Evolutionary conservation across 495 filamentous ascomycete genomes (phyloP).

Genomic region (Penicillium soppii): DNA sequence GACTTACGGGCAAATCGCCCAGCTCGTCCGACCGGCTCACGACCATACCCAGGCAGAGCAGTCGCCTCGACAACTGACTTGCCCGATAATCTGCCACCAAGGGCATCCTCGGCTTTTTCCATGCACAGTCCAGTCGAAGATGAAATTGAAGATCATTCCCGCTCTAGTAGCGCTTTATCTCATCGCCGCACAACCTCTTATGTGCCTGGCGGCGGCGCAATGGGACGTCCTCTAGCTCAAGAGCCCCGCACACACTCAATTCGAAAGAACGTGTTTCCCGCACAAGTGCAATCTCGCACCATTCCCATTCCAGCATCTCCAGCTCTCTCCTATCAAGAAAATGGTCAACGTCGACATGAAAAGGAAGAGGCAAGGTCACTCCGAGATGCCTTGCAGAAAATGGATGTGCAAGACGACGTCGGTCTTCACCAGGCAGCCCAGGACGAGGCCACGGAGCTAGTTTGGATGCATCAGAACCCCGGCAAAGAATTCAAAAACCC

Average conservation of each 20-base stretch:
- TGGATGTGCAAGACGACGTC: constrained; percentile 70
- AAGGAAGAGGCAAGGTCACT: constrained; percentile 78
- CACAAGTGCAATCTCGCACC: constrained; percentile 27
- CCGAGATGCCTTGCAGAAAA: constrained; percentile 75
- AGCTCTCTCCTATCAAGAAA: constrained; percentile 72
- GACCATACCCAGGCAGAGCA: constrained; percentile 62
- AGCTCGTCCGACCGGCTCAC: constrained; percentile 72
- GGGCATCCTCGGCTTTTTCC: constrained; percentile 49
- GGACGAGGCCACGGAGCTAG: constrained; percentile 82
- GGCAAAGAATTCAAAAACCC: constrained; percentile 53
- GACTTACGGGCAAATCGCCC: constrained; percentile 78
- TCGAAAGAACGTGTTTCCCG: constrained; percentile 44
- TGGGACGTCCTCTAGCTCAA: constrained; percentile 47
- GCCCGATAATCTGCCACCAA: constrained; percentile 39
- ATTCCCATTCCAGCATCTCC: constrained; percentile 36
- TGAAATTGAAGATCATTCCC: constrained; percentile 30
- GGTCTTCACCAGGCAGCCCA: constrained; percentile 73
- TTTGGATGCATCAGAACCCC: constrained; percentile 78
- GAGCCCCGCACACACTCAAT: constrained; percentile 36
- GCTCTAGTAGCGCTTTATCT: constrained; percentile 51
- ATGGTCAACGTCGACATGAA: constrained; percentile 79
- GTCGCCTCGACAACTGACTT: constrained; percentile 36
- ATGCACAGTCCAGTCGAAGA: constrained; percentile 24
- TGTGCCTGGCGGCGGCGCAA: constrained; percentile 24
- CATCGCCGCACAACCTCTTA: constrained; percentile 47